These are phyloP conservation scores for Dipodascus albidus DNA, from an alignment of 805 yeast genomes.

Conservation along the genomic window DNA sequence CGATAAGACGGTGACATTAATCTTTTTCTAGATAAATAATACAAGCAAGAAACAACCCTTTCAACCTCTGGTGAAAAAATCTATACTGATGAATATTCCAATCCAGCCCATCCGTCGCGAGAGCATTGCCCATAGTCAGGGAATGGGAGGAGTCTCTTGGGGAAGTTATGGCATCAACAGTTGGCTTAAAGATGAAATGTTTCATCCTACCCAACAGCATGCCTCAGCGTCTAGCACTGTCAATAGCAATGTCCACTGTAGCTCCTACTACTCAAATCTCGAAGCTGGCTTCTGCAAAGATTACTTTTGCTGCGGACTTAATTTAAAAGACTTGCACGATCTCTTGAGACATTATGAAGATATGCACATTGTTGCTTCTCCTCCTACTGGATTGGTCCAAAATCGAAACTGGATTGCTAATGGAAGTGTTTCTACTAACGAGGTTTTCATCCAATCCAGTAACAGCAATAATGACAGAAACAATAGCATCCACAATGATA, in stretches of 20 bases:
- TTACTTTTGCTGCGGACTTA: conserved; percentile 90
- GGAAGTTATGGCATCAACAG: conserved; percentile 91
- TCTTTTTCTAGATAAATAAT: no score
- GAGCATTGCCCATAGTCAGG: conserved; percentile 89
- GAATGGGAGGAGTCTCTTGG: conserved; percentile 97
- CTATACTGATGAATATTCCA: neutral
- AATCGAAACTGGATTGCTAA: conserved; percentile 38
- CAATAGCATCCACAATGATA: neutral
- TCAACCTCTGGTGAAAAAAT: no score
- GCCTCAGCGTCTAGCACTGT: conserved; percentile 26
- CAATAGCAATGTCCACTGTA: conserved; percentile 53
- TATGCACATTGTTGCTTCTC: conserved; percentile 66
- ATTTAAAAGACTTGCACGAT: conserved; percentile 88
- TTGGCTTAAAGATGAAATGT: conserved; percentile 80
- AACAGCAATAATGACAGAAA: neutral
- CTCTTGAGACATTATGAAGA: conserved; percentile 91
- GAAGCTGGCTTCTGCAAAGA: conserved; percentile 96
- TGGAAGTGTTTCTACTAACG: conserved; percentile 91
- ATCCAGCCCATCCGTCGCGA: conserved; percentile 56
- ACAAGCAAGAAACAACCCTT: no score
- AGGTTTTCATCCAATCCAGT: conserved; percentile 44
- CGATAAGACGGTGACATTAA: no score
- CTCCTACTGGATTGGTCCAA: conserved; percentile 30
- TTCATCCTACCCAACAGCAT: conserved; percentile 14
- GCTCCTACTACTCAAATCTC: conserved; percentile 81